These are phyloP conservation scores for Phytophthora podocarpi DNA, from an alignment of 352 stramenopile genomes.

Conservation along the genomic window DNA sequence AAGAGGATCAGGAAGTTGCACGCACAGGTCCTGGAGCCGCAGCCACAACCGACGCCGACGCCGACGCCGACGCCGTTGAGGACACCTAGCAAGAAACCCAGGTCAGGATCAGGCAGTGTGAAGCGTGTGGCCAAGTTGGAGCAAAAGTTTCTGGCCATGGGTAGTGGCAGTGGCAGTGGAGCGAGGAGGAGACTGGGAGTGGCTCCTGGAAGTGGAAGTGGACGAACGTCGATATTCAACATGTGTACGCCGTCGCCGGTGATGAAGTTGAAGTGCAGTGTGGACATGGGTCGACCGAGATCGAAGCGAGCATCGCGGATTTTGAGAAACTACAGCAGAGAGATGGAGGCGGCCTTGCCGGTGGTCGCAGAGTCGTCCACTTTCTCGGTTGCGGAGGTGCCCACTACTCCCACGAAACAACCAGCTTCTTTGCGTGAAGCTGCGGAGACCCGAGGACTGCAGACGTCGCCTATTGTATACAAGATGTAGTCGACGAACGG, in stretches of 20 bases:
- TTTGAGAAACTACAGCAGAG: slow-evolving; percentile 48
- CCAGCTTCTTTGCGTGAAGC: slow-evolving; percentile 18
- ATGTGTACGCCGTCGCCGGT: slow-evolving; percentile 83
- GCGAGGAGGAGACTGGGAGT: slow-evolving; percentile 27
- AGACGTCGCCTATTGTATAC: slow-evolving; percentile 32
- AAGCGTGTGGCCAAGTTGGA: slow-evolving; percentile 43
- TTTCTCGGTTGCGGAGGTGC: slow-evolving; percentile 8
- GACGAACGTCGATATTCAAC: slow-evolving; percentile 51
- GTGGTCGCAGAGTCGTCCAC: slow-evolving; percentile 25
- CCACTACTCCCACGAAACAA: slow-evolving; percentile 14
- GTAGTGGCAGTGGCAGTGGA: slow-evolving; percentile 11
- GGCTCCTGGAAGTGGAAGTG: slow-evolving; percentile 10
- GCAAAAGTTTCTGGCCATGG: slow-evolving; percentile 36
- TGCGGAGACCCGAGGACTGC: slow-evolving; percentile 8
- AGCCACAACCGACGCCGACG: slow-evolving; percentile 9
- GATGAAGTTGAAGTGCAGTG: slow-evolving; percentile 78
- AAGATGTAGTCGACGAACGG: slow-evolving; percentile 27
- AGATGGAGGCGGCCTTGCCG: slow-evolving; percentile 62
- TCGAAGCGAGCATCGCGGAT: slow-evolving; percentile 64
- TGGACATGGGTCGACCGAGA: slow-evolving; percentile 74
- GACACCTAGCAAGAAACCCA: slow-evolving; percentile 33
- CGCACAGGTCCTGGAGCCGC: not conserved
- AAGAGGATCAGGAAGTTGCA: slow-evolving; percentile 42
- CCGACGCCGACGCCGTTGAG: slow-evolving; percentile 18
- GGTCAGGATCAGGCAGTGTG: slow-evolving; percentile 15